phyloP scores from a whole-genome alignment of 2,329 filamentous ascomycete genomes.

The Sporothrix mexicana region DNA sequence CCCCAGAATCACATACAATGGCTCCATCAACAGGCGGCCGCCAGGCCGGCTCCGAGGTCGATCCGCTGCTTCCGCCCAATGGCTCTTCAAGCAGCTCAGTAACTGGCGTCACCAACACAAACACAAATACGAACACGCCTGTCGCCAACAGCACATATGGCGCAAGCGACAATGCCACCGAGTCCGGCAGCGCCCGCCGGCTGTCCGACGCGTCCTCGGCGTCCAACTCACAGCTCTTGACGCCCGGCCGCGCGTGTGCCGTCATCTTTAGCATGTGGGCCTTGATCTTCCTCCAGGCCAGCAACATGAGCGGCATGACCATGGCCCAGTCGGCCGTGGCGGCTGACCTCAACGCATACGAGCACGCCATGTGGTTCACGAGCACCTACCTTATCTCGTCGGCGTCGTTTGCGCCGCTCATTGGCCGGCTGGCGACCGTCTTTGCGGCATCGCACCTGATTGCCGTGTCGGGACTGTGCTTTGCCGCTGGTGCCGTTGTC shows the following conservation, averaged over 20 bases:
- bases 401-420: constrained; percentile 70
- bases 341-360: constrained; percentile 74
- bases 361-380: constrained; percentile 79
- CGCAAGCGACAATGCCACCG: not conserved
- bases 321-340: constrained; percentile 81
- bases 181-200: not conserved
- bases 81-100: not conserved
- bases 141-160: too few relatives aligned
- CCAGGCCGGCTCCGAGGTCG: constrained; percentile 10
- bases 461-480: constrained; percentile 61
- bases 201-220: constrained; percentile 21
- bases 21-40: not conserved
- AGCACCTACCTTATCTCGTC: constrained; percentile 71
- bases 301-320: constrained; percentile 81
- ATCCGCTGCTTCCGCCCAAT: constrained; percentile 18
- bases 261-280: constrained; percentile 61
- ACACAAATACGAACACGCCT: too few relatives aligned
- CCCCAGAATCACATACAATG: not conserved
- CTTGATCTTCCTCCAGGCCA: constrained; percentile 65
- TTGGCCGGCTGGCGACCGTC: constrained; percentile 73
- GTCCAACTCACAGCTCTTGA: constrained; percentile 22
- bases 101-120: too few relatives aligned
- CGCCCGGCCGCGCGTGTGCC: constrained; percentile 47
- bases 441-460: constrained; percentile 73
- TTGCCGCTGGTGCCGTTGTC: constrained; percentile 68